phyloP scores from a whole-genome alignment of 23 red algal species.

The Gracilaria gracilis region DNA sequence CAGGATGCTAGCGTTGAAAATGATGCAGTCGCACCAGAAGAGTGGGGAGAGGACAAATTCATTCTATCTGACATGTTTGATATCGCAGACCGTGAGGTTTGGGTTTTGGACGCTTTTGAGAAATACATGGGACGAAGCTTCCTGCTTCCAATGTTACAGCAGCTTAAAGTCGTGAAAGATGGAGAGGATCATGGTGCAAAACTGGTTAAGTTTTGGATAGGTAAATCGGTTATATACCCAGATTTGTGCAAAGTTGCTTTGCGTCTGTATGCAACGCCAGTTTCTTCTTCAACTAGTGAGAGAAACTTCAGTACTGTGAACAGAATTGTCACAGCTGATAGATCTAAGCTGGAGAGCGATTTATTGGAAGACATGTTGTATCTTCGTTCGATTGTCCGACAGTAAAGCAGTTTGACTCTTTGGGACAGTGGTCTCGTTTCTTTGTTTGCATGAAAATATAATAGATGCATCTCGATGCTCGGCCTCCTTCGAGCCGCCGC shows the following conservation, averaged over 20 bases:
- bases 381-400: background rate
- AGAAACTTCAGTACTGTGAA: conserved; percentile 29
- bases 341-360: background rate
- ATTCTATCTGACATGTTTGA: background rate
- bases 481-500: too few relatives aligned
- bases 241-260: conserved; percentile 32
- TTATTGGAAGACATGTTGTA: conserved; percentile 13
- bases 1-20: too few relatives aligned
- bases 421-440: too few relatives aligned
- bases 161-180: background rate
- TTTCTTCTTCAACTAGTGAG: conserved; percentile 13
- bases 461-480: too few relatives aligned
- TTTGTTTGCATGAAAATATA: too few relatives aligned
- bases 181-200: background rate
- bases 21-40: too few relatives aligned
- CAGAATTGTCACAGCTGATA: background rate
- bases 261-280: conserved; percentile 11
- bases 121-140: conserved; percentile 2
- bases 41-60: background rate
- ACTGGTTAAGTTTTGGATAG: conserved; percentile 11
- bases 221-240: background rate
- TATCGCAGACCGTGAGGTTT: background rate
- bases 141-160: background rate
- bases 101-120: background rate
- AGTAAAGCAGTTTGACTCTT: background rate